phyloP scores from a whole-genome alignment of 805 yeast genomes.

The Myxozyma geophila region DNA sequence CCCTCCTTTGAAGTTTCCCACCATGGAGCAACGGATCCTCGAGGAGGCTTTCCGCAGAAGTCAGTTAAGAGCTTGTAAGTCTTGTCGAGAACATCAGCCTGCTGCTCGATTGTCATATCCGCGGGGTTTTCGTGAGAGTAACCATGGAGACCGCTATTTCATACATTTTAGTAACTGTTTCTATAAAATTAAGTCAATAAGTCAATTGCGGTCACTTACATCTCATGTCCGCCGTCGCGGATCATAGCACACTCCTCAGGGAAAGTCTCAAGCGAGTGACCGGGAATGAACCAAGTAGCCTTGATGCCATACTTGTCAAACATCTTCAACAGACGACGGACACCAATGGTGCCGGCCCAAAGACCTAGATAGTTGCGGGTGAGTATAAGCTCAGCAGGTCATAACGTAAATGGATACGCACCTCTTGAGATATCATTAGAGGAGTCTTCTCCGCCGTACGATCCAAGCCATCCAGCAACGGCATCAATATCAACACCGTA shows the following conservation, averaged over 20 bases:
- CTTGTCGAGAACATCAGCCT: conserved; percentile 46
- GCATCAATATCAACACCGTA: conserved; percentile 50
- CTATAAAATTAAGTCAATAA: neutral
- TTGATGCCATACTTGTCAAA: conserved; percentile 47
- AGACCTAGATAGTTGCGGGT: conserved; percentile 30
- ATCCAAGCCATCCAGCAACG: conserved; percentile 49
- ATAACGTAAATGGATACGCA: neutral
- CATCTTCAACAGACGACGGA: conserved; percentile 46
- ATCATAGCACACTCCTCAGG: conserved; percentile 48
- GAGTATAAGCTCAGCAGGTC: neutral
- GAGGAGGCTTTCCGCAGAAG: conserved; percentile 47
- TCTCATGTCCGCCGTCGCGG: conserved; percentile 47
- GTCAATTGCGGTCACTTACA: conserved; percentile 23
- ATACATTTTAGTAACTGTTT: neutral
- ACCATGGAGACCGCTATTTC: conserved; percentile 46
- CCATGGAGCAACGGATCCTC: conserved; percentile 49
- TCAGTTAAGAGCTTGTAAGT: conserved; percentile 45
- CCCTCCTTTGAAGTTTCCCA: conserved; percentile 48
- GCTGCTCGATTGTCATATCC: conserved; percentile 48
- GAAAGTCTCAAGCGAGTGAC: conserved; percentile 49
- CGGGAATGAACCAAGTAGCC: conserved; percentile 50
- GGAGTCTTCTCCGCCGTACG: conserved; percentile 49
- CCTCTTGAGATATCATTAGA: conserved; percentile 48
- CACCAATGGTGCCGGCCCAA: conserved; percentile 49
- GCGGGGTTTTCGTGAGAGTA: conserved; percentile 49